Base-by-base conservation (phyloP, 176 grass and related monocot species). In the Typha latifolia region DNA sequence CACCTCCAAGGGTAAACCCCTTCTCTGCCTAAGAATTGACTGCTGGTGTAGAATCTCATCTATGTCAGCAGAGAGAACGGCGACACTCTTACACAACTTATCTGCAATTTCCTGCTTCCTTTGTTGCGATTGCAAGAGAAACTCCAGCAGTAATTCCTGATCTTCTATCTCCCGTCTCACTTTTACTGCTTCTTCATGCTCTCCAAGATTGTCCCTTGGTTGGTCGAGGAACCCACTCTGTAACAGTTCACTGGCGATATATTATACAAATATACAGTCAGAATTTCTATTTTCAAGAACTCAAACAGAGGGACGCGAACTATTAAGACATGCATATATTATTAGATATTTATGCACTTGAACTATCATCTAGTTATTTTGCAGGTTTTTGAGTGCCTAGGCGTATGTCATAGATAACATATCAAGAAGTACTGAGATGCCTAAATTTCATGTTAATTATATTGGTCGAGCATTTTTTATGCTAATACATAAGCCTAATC, bases 151-250 rank as follows among this genome's bases (percentile, higher is more conserved):
- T 50, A 99, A 70, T 57, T 99, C 86, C 66, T 99, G 89, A 55
- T 99, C 89, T 67, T 93, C 95, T 63, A 90, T 90, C 48, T 99
- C 89, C 76, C 93, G 86, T 59, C 62, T 82, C 76, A 99, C 79
- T 26, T 77, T 81, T 64, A 90, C 74, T 61, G 95, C 95, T 31
- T 81, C 73, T 57, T 97, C 89, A 32, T 73, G 85, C 70, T 93
- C 85, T 72, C 87, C 78, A 34, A 97, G 70, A 67, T 62, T 83
- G 77, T 87, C 80, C 69, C 79, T 82, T 29, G 76, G 85, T 53
- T 80, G 81, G 74, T 97, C 87, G 66, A 97, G 81, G 57, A 97
- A 97, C 47, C 82, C 85, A 78, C 89, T 97, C 77, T 90, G 80
- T 47, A 97, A 66, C 77, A 97, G 83, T 24, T 91, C 89, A 71